A percentile compares a stretch with the other conserved stretches of the same genome.
These are phyloP conservation scores for Colletotrichum trifolii DNA, from an alignment of 2,329 filamentous ascomycete species.

Conservation along the genomic window DNA sequence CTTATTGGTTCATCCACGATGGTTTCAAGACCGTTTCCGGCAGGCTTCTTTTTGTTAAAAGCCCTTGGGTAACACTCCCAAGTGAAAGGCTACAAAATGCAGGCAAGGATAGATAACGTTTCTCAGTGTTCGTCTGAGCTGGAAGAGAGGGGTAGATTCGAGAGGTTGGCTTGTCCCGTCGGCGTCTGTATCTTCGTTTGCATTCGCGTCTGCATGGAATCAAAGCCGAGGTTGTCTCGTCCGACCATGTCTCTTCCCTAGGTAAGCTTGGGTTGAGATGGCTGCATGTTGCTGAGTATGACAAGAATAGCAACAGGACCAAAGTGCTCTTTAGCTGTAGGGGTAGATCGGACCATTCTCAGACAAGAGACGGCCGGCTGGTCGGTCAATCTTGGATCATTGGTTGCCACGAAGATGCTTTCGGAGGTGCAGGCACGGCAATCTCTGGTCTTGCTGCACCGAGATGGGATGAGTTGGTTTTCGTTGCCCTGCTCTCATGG, in stretches of 20 bases:
- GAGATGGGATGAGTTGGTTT: neutral
- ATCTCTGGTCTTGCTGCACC: too few species aligned
- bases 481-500: too few species aligned
- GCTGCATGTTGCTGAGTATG: constrained; percentile 5
- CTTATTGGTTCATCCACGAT: constrained; percentile 11
- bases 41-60: constrained; percentile 18
- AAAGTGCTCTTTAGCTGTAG: constrained; percentile 9
- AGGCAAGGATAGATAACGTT: constrained; percentile 6
- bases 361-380: constrained; percentile 19
- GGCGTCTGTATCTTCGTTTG: too few species aligned
- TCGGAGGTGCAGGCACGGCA: neutral
- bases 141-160: constrained; percentile 13
- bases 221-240: constrained; percentile 28
- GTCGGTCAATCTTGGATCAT: neutral
- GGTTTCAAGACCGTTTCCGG: constrained; percentile 33
- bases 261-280: constrained; percentile 8
- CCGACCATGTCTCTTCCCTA: constrained; percentile 5
- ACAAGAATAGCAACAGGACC: constrained; percentile 27
- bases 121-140: constrained; percentile 32
- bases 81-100: neutral
- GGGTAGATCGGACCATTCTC: constrained; percentile 20
- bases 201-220: constrained; percentile 13
- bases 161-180: constrained; percentile 23
- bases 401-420: too few species aligned
- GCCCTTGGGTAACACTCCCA: too few species aligned